Evolutionary conservation across 2,329 filamentous ascomycete genomes (phyloP).

Genomic region (Diaporthe sp.): DNA sequence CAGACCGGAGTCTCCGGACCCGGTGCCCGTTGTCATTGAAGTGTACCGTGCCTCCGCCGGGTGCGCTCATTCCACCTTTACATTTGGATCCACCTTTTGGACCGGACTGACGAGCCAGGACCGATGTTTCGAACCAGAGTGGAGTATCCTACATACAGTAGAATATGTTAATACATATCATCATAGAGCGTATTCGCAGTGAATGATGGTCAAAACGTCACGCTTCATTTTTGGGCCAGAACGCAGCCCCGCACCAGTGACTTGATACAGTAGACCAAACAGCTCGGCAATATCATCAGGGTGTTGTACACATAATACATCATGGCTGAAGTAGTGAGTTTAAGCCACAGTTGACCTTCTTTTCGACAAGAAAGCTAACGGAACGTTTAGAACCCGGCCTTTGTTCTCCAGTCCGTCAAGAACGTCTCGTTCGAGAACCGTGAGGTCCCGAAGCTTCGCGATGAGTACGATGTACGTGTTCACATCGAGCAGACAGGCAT

Average conservation of each 20-base stretch:
- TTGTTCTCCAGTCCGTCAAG: slow-evolving; percentile 60
- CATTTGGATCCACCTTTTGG: background rate
- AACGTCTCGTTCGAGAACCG: slow-evolving; percentile 59
- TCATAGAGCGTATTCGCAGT: background rate
- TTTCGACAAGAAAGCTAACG: background rate
- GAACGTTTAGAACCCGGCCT: slow-evolving; percentile 56
- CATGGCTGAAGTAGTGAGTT: slow-evolving; percentile 37
- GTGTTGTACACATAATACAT: slow-evolving; percentile 42
- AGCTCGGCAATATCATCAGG: slow-evolving; percentile 39
- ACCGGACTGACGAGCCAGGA: background rate
- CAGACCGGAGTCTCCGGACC: background rate
- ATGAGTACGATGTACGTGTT: slow-evolving; percentile 57
- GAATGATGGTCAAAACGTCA: background rate
- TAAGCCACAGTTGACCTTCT: background rate
- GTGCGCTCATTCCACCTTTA: background rate
- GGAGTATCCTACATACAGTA: background rate
- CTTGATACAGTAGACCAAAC: background rate
- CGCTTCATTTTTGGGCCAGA: background rate
- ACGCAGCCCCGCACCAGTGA: slow-evolving; percentile 36
- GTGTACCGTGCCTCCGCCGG: background rate
- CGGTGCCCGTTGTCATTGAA: background rate
- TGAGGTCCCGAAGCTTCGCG: slow-evolving; percentile 53
- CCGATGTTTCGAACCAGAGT: background rate
- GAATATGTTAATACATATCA: background rate
- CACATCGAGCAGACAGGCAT: slow-evolving; percentile 61